Base-by-base conservation (phyloP, 495 filamentous ascomycete genomes). In the Podospora conica region DNA sequence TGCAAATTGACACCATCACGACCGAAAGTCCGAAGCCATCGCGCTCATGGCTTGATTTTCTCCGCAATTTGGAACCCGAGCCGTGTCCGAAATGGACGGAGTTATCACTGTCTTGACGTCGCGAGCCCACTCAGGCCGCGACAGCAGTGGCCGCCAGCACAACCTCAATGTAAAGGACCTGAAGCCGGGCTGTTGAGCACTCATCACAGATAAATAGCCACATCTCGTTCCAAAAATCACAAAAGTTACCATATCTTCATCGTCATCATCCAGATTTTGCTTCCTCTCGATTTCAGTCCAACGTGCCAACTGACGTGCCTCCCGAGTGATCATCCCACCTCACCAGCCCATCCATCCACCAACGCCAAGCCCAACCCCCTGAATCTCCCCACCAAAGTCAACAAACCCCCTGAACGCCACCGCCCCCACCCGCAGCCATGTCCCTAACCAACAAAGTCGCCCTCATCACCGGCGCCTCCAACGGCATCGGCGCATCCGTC, bases 391-490 rank as follows among this genome's bases (percentile, higher is more conserved):
- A n/a, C 40, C 40, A n/a, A 48, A 48, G 40, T 48, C 40, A 48
- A 48, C 18, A 48, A 48, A 48, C 40, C 15, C 15, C 40, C 33
- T n/a, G n/a, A n/a, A n/a, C n/a, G n/a, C n/a, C n/a, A n/a, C n/a
- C n/a, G n/a, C n/a, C n/a, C 18, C 11, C 33, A 15, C 33, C 33
- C 33, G 5, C 40, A 7, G n/a, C 40, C 40, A 75, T 74, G 71
- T 75, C 81, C 33, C 82, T 88, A 63, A 21, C 76, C 7, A 84
- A 82, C 54, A 88, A 88, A 77, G 80, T 88, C 62, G 81, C 83
- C 61, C 68, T 90, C 58, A 81, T 91, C 69, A 91, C 89, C 29
- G 88, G 89, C 62, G 85, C 79, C 63, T 86, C 85, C 23, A 88
- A 85, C 71, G 89, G 88, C 56, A 90, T 91, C 53, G 89, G 89